These are phyloP conservation scores for Boletus vinaceobasis DNA, from an alignment of 768 basidiomycete species.

Conservation along the genomic window DNA sequence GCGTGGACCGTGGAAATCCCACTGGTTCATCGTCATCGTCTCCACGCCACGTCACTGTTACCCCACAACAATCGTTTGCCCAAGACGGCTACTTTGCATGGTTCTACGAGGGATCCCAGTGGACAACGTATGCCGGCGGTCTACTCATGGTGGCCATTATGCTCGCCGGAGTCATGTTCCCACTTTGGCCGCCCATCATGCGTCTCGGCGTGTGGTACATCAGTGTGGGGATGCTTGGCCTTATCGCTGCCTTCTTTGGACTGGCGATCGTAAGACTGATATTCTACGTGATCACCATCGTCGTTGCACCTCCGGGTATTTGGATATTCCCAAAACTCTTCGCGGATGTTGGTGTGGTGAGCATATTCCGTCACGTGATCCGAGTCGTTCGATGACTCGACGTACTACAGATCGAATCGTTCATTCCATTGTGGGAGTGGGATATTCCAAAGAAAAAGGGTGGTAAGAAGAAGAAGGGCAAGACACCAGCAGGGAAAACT, in stretches of 20 bases:
- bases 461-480: slow-evolving; percentile 61
- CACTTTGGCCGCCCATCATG: slow-evolving; percentile 93
- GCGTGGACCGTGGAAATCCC: slow-evolving; percentile 71
- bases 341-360: slow-evolving; percentile 96
- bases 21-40: slow-evolving; percentile 52
- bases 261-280: slow-evolving; percentile 89
- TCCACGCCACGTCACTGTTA: slow-evolving; percentile 70
- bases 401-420: slow-evolving; percentile 81
- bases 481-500: slow-evolving; percentile 28
- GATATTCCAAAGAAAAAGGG: slow-evolving; percentile 75
- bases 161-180: slow-evolving; percentile 98
- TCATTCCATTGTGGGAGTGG: slow-evolving; percentile 97
- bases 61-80: slow-evolving; percentile 76
- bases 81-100: slow-evolving; percentile 88
- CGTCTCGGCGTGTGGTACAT: slow-evolving; percentile 95
- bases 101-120: slow-evolving; percentile 94
- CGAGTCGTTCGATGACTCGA: neutral
- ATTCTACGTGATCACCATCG: slow-evolving; percentile 88
- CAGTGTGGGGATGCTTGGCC: slow-evolving; percentile 79
- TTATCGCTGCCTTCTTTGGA: slow-evolving; percentile 87
- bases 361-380: slow-evolving; percentile 33
- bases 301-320: slow-evolving; percentile 85
- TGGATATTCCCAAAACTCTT: slow-evolving; percentile 99
- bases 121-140: slow-evolving; percentile 89
- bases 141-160: slow-evolving; percentile 89